Base-by-base conservation (phyloP, 768 basidiomycete genomes). In the Collybiopsis luxurians region DNA sequence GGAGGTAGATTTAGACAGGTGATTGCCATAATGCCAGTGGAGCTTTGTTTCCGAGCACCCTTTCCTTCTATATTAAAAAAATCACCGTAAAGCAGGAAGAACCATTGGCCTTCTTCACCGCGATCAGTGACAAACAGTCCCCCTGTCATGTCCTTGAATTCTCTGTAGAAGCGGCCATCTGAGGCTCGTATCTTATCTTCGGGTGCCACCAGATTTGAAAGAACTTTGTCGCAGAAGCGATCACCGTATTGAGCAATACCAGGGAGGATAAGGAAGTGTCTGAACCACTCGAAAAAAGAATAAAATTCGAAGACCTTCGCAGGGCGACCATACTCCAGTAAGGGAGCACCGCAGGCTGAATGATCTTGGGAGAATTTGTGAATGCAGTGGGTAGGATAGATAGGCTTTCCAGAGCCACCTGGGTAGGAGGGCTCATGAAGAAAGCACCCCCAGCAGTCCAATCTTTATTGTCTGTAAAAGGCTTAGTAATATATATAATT, bases 221-320 rank as follows among this genome's bases (percentile, higher is more conserved):
- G 7, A 4, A 57, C 27, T 13, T 34, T 19, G 0, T 48, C 34
- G 28, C 46, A 57, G 28, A 57, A 57, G 19, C n/a, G 30, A 19
- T 57, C 48, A 6, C 47, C 48, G 24, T 40, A 50, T n/a, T 34
- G n/a, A n/a, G 24, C 39, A 17, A 57, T 31, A 4, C 48, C 48
- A 4, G 56, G 56, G 13, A 51, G 46, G 3, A 48, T 24, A n/a
- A 57, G 19, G 39, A 57, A 57, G 7, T 21, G 19, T 5, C 47
- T 48, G 26, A 57, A 57, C 56, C 56, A 57, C 3, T 57, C 56
- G 7, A 57, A 40, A 17, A 57, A 57, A 9, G 56, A 36, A 40
- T 50, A 50, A 30, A 51, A 57, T 13, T 57, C 34, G 28, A 51
- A 57, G 11, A 36, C 24, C 39, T 57, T 57, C 11, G 24, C 26